A percentile compares a stretch with the other conserved stretches of the same genome.
These are phyloP conservation scores for Cyclaneusma minus DNA, from an alignment of 2,329 filamentous ascomycete species.

Conservation along the genomic window DNA sequence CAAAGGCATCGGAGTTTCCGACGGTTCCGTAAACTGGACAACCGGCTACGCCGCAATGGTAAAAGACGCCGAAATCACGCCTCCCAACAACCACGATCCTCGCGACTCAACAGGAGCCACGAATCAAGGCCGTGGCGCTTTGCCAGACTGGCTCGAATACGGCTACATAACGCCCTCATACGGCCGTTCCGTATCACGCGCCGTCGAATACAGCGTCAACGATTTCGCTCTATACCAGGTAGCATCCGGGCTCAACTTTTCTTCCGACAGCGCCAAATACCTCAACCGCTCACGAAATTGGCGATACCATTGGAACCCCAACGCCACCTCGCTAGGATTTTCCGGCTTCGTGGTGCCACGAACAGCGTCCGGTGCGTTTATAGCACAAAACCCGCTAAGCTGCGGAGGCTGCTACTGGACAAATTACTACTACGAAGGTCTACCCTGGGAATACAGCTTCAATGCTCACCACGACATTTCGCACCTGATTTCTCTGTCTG, in stretches of 20 bases:
- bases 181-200: slow-evolving; percentile 44
- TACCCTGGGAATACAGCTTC: slow-evolving; percentile 36
- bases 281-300: slow-evolving; percentile 49
- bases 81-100: slow-evolving; percentile 41
- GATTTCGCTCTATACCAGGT: slow-evolving; percentile 55
- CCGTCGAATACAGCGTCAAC: slow-evolving; percentile 53
- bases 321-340: slow-evolving; percentile 41
- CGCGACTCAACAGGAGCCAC: slow-evolving; percentile 36
- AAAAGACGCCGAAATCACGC: slow-evolving; percentile 48
- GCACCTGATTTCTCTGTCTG: slow-evolving; percentile 27
- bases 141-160: slow-evolving; percentile 50
- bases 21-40: slow-evolving; percentile 46
- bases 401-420: slow-evolving; percentile 37
- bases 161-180: slow-evolving; percentile 51
- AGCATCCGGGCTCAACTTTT: slow-evolving; percentile 37
- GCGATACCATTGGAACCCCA: slow-evolving; percentile 55
- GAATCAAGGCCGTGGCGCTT: slow-evolving; percentile 50
- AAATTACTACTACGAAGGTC: slow-evolving; percentile 33
- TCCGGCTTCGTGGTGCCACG: slow-evolving; percentile 52
- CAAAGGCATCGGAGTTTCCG: slow-evolving; percentile 45
- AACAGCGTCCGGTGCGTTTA: slow-evolving; percentile 26
- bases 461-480: slow-evolving; percentile 37
- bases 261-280: slow-evolving; percentile 38
- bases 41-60: slow-evolving; percentile 47
- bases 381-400: slow-evolving; percentile 28